A percentile compares a stretch with the other conserved stretches of the same genome.
phyloP scores from a whole-genome alignment of 306 rosid species.

The Cicer arietinum region DNA sequence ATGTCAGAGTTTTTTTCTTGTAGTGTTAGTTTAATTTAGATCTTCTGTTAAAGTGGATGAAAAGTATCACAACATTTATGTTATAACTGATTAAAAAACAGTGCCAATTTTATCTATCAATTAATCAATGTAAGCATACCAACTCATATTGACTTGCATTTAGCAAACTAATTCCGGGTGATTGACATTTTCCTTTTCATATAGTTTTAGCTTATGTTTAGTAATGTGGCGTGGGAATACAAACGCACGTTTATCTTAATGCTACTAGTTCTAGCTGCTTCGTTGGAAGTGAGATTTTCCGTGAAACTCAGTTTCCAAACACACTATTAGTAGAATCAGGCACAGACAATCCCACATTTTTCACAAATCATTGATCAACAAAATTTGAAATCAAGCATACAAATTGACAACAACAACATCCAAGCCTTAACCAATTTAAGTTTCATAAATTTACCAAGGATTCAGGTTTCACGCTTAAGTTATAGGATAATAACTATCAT shows the following conservation, averaged over 20 bases:
- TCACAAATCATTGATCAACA: background rate
- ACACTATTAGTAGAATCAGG: background rate
- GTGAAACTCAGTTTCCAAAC: too few species aligned
- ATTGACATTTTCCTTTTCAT: constrained; percentile 10
- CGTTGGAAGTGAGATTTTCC: too few species aligned
- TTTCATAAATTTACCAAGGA: background rate
- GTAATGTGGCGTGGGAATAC: too few species aligned
- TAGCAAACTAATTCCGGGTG: constrained; percentile 4
- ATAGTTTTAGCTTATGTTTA: background rate
- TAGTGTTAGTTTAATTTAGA: background rate
- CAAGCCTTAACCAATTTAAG: background rate
- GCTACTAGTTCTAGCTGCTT: too few species aligned
- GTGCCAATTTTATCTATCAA: background rate
- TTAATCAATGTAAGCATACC: constrained; percentile 31
- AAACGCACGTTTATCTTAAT: too few species aligned
- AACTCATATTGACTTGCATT: constrained; percentile 39
- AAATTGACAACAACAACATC: too few species aligned
- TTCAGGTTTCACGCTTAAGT: background rate
- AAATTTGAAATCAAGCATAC: background rate
- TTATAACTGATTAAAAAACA: background rate
- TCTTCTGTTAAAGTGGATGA: background rate
- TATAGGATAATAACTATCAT: background rate
- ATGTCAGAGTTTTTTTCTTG: background rate
- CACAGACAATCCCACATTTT: background rate
- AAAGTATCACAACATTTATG: background rate